These are phyloP conservation scores for Ploettnerulaceae sp. DNA, from an alignment of 2,329 filamentous ascomycete species.

Conservation along the genomic window DNA sequence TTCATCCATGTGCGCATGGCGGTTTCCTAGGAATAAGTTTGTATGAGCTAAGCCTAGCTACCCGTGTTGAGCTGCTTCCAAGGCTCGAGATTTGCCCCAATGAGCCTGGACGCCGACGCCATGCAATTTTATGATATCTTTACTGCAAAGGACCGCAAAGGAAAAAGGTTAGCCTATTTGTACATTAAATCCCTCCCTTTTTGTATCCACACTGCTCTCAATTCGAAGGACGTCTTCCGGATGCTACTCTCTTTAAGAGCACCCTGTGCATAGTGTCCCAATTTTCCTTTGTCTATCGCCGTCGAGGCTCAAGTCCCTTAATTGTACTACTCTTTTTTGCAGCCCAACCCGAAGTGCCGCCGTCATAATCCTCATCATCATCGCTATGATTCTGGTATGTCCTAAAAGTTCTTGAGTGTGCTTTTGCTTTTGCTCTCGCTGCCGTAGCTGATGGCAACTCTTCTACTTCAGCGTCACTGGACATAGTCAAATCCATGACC, in stretches of 20 bases:
- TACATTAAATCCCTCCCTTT: too few relatives aligned
- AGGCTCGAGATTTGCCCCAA: too few relatives aligned
- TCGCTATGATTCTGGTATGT: constrained; percentile 3
- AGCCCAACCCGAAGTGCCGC: constrained; percentile 15
- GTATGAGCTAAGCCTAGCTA: too few relatives aligned
- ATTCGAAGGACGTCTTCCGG: not conserved
- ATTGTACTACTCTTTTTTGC: constrained; percentile 17
- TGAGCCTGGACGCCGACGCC: too few relatives aligned
- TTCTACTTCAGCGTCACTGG: constrained; percentile 22
- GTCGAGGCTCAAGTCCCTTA: constrained; percentile 8
- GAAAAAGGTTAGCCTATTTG: too few relatives aligned
- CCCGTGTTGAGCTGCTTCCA: too few relatives aligned
- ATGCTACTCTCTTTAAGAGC: not conserved
- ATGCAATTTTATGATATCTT: too few relatives aligned
- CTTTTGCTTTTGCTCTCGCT: not conserved
- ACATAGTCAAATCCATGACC: constrained; percentile 35
- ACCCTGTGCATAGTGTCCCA: not conserved
- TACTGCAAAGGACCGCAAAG: too few relatives aligned
- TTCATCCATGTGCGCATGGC: too few relatives aligned
- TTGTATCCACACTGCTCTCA: too few relatives aligned
- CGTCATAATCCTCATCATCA: constrained; percentile 13
- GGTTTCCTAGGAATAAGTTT: too few relatives aligned
- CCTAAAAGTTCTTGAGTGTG: not conserved
- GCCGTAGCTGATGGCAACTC: not conserved
- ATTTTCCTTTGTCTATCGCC: not conserved